Evolutionary conservation across 768 basidiomycete genomes (phyloP).

Genomic region (Chlorophyllum brunneum): DNA sequence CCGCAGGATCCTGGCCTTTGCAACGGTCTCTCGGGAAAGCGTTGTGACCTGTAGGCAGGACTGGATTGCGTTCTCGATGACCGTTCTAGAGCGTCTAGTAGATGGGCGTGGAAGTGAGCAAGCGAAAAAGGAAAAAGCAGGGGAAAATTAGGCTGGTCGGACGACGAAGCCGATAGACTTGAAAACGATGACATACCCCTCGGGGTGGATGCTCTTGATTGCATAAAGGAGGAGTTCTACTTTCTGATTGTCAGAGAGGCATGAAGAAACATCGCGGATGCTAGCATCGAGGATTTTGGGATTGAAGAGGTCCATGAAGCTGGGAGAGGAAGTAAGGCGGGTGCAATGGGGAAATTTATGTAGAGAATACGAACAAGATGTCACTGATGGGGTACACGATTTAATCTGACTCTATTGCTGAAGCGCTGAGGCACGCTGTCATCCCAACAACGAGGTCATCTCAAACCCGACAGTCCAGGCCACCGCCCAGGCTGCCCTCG

Average conservation of each 20-base stretch:
- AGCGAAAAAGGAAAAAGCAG: slow-evolving; percentile 12
- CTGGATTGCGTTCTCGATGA: slow-evolving; percentile 73
- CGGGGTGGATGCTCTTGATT: slow-evolving; percentile 74
- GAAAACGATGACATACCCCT: slow-evolving; percentile 44
- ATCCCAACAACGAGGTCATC: not conserved
- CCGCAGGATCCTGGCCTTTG: slow-evolving; percentile 60
- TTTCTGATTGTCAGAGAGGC: slow-evolving; percentile 61
- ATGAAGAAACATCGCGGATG: slow-evolving; percentile 61
- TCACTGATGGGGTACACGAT: slow-evolving; percentile 6
- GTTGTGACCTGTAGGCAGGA: slow-evolving; percentile 60
- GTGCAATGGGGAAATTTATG: slow-evolving; percentile 11
- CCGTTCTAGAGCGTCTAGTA: slow-evolving; percentile 50
- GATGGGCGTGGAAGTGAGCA: slow-evolving; percentile 9
- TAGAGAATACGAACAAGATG: not conserved
- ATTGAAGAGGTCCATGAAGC: slow-evolving; percentile 60
- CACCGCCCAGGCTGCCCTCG: not conserved
- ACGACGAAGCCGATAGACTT: not conserved
- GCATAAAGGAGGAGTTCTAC: slow-evolving; percentile 72
- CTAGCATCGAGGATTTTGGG: slow-evolving; percentile 75
- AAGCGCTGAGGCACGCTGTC: not conserved
- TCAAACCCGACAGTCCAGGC: slow-evolving; percentile 4
- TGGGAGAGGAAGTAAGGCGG: not conserved
- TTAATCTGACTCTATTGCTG: slow-evolving; percentile 9
- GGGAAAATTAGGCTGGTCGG: slow-evolving; percentile 9
- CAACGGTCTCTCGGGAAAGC: slow-evolving; percentile 45